phyloP scores from a whole-genome alignment of 1,284 basidiomycete species.

The Xerocomus alliaceus region DNA sequence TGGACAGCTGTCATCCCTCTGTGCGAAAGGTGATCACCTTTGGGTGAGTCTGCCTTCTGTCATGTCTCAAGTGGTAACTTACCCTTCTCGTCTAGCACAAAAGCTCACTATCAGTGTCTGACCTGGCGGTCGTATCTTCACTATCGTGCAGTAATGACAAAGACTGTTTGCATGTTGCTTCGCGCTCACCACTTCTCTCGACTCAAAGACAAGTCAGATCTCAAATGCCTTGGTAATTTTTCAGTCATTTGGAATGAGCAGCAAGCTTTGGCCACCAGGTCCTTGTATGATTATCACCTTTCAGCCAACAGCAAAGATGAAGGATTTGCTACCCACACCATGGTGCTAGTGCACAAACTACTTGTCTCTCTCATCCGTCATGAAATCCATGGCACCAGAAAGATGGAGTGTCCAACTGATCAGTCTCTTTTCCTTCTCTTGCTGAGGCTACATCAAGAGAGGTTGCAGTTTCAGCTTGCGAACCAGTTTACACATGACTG shows the following conservation, averaged over 20 bases:
- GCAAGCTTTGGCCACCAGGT: not conserved
- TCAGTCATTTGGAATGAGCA: not conserved
- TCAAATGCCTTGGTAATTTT: not conserved
- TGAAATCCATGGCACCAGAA: not conserved
- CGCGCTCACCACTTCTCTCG: not conserved
- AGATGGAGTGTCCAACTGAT: too few relatives aligned
- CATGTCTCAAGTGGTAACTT: not conserved
- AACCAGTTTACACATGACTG: not conserved
- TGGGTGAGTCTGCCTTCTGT: not conserved
- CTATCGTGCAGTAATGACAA: not conserved
- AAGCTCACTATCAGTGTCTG: slow-evolving; percentile 3
- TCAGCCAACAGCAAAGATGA: not conserved
- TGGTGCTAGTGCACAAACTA: too few relatives aligned
- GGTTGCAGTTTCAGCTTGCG: not conserved
- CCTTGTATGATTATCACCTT: not conserved
- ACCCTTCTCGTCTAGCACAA: not conserved
- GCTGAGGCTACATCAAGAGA: too few relatives aligned
- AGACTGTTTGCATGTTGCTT: slow-evolving; percentile 7
- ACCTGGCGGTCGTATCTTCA: not conserved
- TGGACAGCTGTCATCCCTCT: slow-evolving; percentile 9
- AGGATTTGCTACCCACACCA: not conserved
- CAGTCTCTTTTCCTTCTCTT: too few relatives aligned
- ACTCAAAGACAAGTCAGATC: not conserved
- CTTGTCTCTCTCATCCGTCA: slow-evolving; percentile 8
- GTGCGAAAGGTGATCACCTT: slow-evolving; percentile 2